Base-by-base conservation (phyloP, 768 basidiomycete species). In the Crucibulum laeve region DNA sequence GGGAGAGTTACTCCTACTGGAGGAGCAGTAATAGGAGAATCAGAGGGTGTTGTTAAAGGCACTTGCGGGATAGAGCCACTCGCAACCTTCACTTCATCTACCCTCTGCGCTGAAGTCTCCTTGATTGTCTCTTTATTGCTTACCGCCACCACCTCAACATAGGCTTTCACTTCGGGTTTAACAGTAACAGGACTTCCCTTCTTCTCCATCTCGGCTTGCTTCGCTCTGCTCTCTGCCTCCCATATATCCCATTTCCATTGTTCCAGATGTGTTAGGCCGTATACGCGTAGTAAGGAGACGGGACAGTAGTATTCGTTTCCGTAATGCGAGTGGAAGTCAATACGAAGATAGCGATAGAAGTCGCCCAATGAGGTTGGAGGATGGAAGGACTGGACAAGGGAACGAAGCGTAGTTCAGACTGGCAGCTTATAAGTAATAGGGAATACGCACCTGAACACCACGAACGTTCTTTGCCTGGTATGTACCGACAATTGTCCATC, bases 281-380 rank as follows among this genome's bases (percentile, higher is more conserved):
- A 98, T 1, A 96, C 92, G 22, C 92, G 84, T 14, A 98, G 74
- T 1, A 97, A 77, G 0, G 90, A 93, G 14, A 98, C 73, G 0
- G 96, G 96, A 56, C 96, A 99, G 60, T 93, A 98, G 65, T 87
- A 98, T 62, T 99, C 96, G 54, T 80, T 87, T 15, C 92, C 90
- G 54, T 96, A 98, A 57, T 93, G 87, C 0, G 90, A 87, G 39
- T 87, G 78, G 59, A 99, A 97, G 62, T 97, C 93, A 56, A 99
- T 79, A 1, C 94, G 84, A 45, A 99, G 81, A 58, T 86, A 97
- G 11, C 94, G 85, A 62, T 94, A 96, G 64, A 99, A 98, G 55
- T 84, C 84, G 4, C 76, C 74, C 33, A 91, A 59, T 0, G 84
- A 82, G 6, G 71, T 74, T 0, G 84, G 87, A 1, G 81, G 79